Evolutionary conservation across 2,329 filamentous ascomycete genomes (phyloP).

Genomic region (Aspergillus hortae): DNA sequence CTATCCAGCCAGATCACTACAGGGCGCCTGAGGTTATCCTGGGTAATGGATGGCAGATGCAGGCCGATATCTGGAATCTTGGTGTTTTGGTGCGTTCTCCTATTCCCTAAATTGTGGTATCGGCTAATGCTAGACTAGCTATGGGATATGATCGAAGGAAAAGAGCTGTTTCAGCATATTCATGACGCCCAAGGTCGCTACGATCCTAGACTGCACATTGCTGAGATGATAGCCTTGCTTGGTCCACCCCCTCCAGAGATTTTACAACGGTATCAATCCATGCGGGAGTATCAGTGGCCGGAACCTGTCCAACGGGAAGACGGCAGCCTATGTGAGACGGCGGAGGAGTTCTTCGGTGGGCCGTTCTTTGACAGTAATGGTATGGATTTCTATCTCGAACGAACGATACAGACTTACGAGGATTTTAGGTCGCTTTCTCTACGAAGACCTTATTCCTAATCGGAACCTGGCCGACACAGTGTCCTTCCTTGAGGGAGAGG

Average conservation of each 20-base stretch:
- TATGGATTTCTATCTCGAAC: constrained; percentile 17
- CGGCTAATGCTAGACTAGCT: constrained; percentile 25
- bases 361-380: constrained; percentile 35
- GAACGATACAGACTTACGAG: constrained; percentile 10
- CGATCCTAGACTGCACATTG: constrained; percentile 19
- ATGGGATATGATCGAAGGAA: constrained; percentile 38
- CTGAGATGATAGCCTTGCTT: constrained; percentile 43
- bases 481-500: constrained; percentile 27
- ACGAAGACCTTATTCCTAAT: constrained; percentile 31
- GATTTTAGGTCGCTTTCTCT: constrained; percentile 29
- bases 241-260: constrained; percentile 37
- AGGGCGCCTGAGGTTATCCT: constrained; percentile 41
- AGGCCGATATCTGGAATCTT: constrained; percentile 42
- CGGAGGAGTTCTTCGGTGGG: constrained; percentile 34
- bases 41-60: constrained; percentile 36
- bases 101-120: constrained; percentile 13
- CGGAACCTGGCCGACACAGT: constrained; percentile 26
- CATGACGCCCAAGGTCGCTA: constrained; percentile 34
- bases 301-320: constrained; percentile 26
- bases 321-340: constrained; percentile 27
- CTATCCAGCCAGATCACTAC: constrained; percentile 45
- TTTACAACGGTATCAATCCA: constrained; percentile 31
- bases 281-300: constrained; percentile 28
- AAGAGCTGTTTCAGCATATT: constrained; percentile 36
- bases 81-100: constrained; percentile 31